Conservation (phyloP, 169 alveolate genomes). For the Plasmodium gonderi region DNA sequence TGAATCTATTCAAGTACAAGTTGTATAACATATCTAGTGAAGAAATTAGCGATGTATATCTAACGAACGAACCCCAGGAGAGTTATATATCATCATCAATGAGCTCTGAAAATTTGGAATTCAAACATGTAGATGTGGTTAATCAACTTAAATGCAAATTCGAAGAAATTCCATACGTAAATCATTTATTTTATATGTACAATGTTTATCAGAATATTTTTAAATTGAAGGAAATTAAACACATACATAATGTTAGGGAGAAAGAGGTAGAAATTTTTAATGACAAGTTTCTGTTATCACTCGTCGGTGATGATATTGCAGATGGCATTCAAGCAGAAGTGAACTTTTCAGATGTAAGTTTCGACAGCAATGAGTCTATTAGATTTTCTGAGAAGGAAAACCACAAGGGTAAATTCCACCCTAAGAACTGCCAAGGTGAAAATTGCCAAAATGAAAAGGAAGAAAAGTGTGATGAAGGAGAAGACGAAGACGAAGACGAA, state of each 20-base stretch:
- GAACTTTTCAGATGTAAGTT: constrained; percentile 48
- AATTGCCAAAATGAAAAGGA: background rate
- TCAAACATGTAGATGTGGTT: background rate
- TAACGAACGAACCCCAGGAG: constrained; percentile 11
- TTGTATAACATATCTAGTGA: constrained; percentile 35
- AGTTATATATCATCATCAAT: background rate
- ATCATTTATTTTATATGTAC: constrained; percentile 39
- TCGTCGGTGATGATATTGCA: constrained; percentile 23
- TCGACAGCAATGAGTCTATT: constrained; percentile 36
- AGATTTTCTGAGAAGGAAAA: background rate
- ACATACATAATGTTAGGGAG: constrained; percentile 25
- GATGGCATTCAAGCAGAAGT: background rate
- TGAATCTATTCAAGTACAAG: constrained; percentile 36
- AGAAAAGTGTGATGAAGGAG: background rate
- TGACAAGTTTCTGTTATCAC: background rate
- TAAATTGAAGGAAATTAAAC: constrained; percentile 18
- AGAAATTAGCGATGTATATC: constrained; percentile 35
- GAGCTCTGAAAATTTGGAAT: constrained; percentile 9
- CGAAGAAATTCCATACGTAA: constrained; percentile 14
- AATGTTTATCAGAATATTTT: constrained; percentile 14
- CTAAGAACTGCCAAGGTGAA: background rate
- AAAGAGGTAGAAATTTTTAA: background rate
- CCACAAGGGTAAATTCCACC: too few relatives aligned
- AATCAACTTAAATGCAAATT: constrained; percentile 27
- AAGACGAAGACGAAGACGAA: background rate